Percentiles rank a stretch among this genome's conserved stretches.
These are phyloP conservation scores for Aspergillus ruber DNA, from an alignment of 2,329 filamentous ascomycete species.

Conservation along the genomic window DNA sequence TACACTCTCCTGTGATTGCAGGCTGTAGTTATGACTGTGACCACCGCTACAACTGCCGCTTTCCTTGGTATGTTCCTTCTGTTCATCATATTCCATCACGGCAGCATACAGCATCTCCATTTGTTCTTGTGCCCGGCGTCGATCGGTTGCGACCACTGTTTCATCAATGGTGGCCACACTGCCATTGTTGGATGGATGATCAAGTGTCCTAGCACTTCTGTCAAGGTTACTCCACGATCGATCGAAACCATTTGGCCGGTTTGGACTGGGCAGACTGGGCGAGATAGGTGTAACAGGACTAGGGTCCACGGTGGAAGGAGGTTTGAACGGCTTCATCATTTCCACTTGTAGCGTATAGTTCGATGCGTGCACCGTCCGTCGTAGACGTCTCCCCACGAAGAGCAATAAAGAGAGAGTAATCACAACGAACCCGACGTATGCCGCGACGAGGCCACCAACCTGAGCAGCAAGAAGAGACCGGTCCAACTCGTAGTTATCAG, in stretches of 20 bases:
- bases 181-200: constrained; percentile 44
- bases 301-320: constrained; percentile 23
- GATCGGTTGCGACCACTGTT: constrained; percentile 66
- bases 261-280: constrained; percentile 28
- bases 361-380: constrained; percentile 46
- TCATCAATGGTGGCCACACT: constrained; percentile 70
- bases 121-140: constrained; percentile 68
- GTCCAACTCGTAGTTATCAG: constrained; percentile 38
- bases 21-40: not conserved
- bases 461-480: constrained; percentile 66
- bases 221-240: constrained; percentile 34
- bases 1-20: constrained; percentile 18
- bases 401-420: constrained; percentile 64
- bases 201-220: constrained; percentile 27
- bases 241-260: constrained; percentile 29
- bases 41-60: constrained; percentile 10
- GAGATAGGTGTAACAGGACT: constrained; percentile 29
- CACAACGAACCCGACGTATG: constrained; percentile 72
- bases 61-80: constrained; percentile 27
- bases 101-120: constrained; percentile 87
- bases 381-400: constrained; percentile 52
- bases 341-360: constrained; percentile 50
- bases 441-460: constrained; percentile 74
- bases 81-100: constrained; percentile 78
- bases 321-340: constrained; percentile 45